A percentile compares a stretch with the other conserved stretches of the same genome.
These are phyloP conservation scores for Acacia concinna DNA, from an alignment of 331 rosid species.

Conservation along the genomic window DNA sequence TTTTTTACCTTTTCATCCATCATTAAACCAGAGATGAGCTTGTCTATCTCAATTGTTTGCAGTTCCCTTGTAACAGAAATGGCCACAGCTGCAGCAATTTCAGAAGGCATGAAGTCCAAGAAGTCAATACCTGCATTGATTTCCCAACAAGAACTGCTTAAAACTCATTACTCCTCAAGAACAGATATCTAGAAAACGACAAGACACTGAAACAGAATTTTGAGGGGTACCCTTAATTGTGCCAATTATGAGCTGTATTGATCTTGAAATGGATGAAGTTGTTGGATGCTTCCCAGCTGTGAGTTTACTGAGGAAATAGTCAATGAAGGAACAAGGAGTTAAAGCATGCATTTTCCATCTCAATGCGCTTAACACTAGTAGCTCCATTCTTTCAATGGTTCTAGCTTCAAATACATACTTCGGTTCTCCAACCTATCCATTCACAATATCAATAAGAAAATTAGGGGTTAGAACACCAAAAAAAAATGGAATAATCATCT, in stretches of 20 bases:
- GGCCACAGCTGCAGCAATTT: slow-evolving; percentile 87
- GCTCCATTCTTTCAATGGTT: slow-evolving; percentile 79
- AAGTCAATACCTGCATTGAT: slow-evolving; percentile 85
- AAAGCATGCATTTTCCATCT: slow-evolving; percentile 78
- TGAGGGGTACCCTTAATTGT: slow-evolving; percentile 60
- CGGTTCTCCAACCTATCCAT: slow-evolving; percentile 75
- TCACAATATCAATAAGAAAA: slow-evolving; percentile 22
- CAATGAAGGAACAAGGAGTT: slow-evolving; percentile 81
- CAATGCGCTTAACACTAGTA: slow-evolving; percentile 67
- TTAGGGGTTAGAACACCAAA: neutral
- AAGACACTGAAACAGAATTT: slow-evolving; percentile 18
- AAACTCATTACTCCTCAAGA: slow-evolving; percentile 39
- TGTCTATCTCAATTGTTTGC: slow-evolving; percentile 50
- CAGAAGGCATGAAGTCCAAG: slow-evolving; percentile 91
- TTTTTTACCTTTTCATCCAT: slow-evolving; percentile 70
- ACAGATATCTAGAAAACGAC: slow-evolving; percentile 28
- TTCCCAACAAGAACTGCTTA: slow-evolving; percentile 44
- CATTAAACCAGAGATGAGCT: slow-evolving; percentile 50
- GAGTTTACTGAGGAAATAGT: slow-evolving; percentile 67
- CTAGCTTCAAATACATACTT: slow-evolving; percentile 75
- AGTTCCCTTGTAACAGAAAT: slow-evolving; percentile 55
- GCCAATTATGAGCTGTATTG: slow-evolving; percentile 66
- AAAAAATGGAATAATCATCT: slow-evolving; percentile 22
- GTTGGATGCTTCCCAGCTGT: slow-evolving; percentile 34
- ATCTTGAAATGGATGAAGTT: slow-evolving; percentile 42